Evolutionary conservation across 768 basidiomycete species (phyloP), one percentile per base, ranked within the genome.

Genomic region (Clitopilus hobsonii): DNA sequence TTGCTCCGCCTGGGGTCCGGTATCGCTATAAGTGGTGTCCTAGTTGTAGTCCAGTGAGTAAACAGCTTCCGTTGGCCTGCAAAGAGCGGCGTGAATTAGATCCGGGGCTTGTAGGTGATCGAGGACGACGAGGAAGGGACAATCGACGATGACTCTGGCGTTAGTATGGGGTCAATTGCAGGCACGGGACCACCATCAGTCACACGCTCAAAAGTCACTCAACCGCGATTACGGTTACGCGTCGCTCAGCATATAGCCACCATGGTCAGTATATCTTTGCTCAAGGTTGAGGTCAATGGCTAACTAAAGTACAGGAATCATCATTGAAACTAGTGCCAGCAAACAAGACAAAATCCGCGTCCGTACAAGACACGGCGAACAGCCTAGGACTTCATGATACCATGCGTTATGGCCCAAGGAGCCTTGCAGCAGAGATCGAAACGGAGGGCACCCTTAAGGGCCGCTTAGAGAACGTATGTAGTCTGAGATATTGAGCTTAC

Each of bases 361-460:
- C 89, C 4, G 65, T 89, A 47, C 70, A 80, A 56, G 79, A 85
- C 67, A 91, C 85, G 5, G 79, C 83, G 52, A 89, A 88, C 69
- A 78, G 78, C 59, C 73, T 91, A 53, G 95, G 94, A 36, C 77
- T 94, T 1, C 96, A 97, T 68, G 94, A 98, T 68, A 84, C 91
- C 2, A 79, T 99, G 54, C 80, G 83, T 51, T 85, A 95, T 71
- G 96, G 96, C 2, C 85, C 87, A 20, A 83, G 89, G 56, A 91
- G 79, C 63, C 79, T 98, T 58, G 88, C 89, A 0, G 80, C 87
- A 18, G 88, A 94, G 62, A 76, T 86, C 10, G 81, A 85, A 58
- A 76, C 83, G 8, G 77, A 79, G 29, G 78, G 79, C 63, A 73
- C 77, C 5, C 65, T 97, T 45, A 85, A 85, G 69, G 72, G 80